Evolutionary conservation across 2,329 filamentous ascomycete genomes (phyloP), one percentile per base, ranked within the genome.

Genomic region (Talaromyces piceae): DNA sequence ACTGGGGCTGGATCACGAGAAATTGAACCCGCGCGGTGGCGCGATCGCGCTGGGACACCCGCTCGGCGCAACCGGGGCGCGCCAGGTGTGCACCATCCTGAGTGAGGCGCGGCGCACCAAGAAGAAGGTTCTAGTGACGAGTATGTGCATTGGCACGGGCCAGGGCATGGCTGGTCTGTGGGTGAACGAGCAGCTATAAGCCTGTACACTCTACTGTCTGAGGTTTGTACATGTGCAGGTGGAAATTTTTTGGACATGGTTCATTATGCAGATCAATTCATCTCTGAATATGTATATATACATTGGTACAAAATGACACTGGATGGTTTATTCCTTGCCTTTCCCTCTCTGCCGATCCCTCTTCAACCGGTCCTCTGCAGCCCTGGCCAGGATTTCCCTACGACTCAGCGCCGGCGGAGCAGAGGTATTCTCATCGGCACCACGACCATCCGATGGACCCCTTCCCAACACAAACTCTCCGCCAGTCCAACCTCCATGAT

Each of bases 11-110:
- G 79, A 84, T 56, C 73, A 81, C 48, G 82, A 81, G 16, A 85
- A 81, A 72, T 84, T 97, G n/a, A 97, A 97, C 72, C 90, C 90
- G 0, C 87, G 93, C 54, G 91, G 91, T 50, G 91, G 91, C 28
- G 91, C 91, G 2, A 96, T 96, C 68, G 91, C 91, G 6, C 71
- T 96, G 27, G 91, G 91, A 2, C 91, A 96, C 67, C 91, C 91
- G 2, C 77, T 96, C 2, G 91, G 91, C 11, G 90, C 90, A 4
- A 96, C 91, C 2, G 89, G 89, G 13, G 89, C 87, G 13, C 77
- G 91, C 57, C 86, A 95, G 80, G 89, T 97, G 58, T 89, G 93
- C 54, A 97, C 93, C 1, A 87, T 91, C 18, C 69, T 96, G 64
- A 91, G 87, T 63, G 91, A 95, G 78, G 83, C 84, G 61, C 79